Conservation (phyloP, 1,139 yeast species). For the Candida tropicalis region DNA sequence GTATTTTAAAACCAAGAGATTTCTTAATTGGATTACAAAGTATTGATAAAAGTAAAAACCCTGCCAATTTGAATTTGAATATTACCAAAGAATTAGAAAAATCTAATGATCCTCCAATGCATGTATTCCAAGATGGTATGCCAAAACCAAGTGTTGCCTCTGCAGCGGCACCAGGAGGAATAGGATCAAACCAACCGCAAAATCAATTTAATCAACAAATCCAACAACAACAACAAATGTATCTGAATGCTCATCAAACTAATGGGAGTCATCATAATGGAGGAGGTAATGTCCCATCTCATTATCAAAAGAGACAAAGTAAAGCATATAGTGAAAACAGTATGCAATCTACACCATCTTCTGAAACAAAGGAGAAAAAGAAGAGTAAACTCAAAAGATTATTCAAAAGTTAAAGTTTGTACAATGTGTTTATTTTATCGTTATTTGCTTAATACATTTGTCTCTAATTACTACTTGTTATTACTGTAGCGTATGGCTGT, state of each 20-base stretch:
- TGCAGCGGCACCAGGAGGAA: too few species aligned
- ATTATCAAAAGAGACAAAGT: constrained; percentile 33
- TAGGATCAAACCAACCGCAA: constrained; percentile 5
- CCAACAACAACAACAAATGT: constrained; percentile 12
- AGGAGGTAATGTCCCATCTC: constrained; percentile 23
- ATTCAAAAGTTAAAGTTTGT: constrained; percentile 25
- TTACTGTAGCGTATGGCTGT: too few species aligned
- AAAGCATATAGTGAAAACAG: constrained; percentile 4
- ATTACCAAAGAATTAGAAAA: constrained; percentile 27
- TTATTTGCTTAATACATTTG: background rate
- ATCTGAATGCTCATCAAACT: background rate
- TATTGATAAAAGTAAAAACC: constrained; percentile 37
- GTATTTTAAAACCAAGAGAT: constrained; percentile 66
- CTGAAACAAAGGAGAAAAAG: constrained; percentile 33
- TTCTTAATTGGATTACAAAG: constrained; percentile 49
- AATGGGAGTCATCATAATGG: background rate
- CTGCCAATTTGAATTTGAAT: constrained; percentile 37
- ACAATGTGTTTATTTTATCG: too few species aligned
- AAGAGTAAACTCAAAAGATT: constrained; percentile 38
- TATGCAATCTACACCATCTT: constrained; percentile 13
- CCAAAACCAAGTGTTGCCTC: constrained; percentile 17
- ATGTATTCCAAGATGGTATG: constrained; percentile 32
- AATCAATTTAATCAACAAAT: constrained; percentile 9
- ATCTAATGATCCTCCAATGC: constrained; percentile 36
- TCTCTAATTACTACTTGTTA: too few species aligned